Conservation (phyloP, 2,329 filamentous ascomycete species). For the Pseudocercospora fuligena region DNA sequence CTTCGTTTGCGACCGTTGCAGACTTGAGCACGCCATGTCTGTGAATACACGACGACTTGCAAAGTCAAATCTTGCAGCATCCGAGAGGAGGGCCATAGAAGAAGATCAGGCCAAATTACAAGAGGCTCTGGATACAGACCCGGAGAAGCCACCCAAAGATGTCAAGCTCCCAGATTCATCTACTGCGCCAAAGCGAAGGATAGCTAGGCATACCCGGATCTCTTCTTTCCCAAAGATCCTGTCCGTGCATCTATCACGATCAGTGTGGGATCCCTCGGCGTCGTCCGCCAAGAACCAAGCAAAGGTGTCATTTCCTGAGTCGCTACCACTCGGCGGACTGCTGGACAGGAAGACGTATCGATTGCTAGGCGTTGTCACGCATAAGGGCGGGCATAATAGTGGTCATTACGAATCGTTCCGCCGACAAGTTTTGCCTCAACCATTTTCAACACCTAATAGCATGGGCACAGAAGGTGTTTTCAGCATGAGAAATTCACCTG, state of each 20-base stretch:
- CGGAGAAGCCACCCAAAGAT: constrained; percentile 74
- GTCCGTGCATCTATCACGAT: constrained; percentile 87
- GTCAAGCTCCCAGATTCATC: constrained; percentile 76
- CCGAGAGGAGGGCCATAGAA: constrained; percentile 51
- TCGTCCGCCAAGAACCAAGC: constrained; percentile 90
- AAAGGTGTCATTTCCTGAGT: constrained; percentile 90
- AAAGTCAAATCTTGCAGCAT: constrained; percentile 57
- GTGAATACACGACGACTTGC: constrained; percentile 65
- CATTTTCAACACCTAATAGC: constrained; percentile 80
- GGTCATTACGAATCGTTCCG: constrained; percentile 97
- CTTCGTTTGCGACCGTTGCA: constrained; percentile 92
- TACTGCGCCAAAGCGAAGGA: constrained; percentile 77
- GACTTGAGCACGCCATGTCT: constrained; percentile 77
- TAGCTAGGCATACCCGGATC: constrained; percentile 86
- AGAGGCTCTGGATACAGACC: constrained; percentile 74
- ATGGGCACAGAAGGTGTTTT: constrained; percentile 78
- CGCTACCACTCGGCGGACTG: constrained; percentile 79
- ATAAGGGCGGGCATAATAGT: constrained; percentile 93
- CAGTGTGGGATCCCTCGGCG: constrained; percentile 77
- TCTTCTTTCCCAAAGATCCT: constrained; percentile 87
- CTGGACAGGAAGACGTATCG: constrained; percentile 80
- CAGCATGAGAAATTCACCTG: constrained; percentile 56
- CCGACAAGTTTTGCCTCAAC: constrained; percentile 77
- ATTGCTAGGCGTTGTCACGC: constrained; percentile 84
- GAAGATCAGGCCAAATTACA: constrained; percentile 69